Percentiles rank a stretch among this genome's conserved stretches.
phyloP scores from a whole-genome alignment of 2,329 filamentous ascomycete genomes.

The Arthrobotrys pseudoclavata region DNA sequence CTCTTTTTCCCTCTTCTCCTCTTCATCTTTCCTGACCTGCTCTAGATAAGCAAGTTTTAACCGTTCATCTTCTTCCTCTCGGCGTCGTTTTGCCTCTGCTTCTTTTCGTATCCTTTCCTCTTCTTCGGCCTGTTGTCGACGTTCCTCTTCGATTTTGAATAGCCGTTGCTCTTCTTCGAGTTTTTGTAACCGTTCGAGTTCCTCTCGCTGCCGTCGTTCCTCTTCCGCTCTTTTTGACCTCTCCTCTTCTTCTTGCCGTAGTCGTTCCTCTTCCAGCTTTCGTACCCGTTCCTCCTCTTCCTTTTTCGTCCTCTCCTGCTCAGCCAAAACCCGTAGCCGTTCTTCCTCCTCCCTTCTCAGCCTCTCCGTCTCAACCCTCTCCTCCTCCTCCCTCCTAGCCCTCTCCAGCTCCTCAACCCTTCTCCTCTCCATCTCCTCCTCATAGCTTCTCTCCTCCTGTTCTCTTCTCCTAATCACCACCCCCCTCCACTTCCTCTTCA shows the following conservation, averaged over 20 bases:
- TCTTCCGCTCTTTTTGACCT: constrained; percentile 34
- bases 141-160: constrained; percentile 6
- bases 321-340: constrained; percentile 20
- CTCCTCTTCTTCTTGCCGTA: constrained; percentile 57
- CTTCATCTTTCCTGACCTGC: constrained; percentile 62
- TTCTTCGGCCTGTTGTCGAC: constrained; percentile 61
- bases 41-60: constrained; percentile 13
- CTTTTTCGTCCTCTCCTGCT: constrained; percentile 54
- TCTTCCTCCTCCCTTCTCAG: constrained; percentile 47
- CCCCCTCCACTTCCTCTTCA: constrained; percentile 57
- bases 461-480: constrained; percentile 35
- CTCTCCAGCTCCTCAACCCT: constrained; percentile 45
- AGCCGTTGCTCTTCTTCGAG: constrained; percentile 19
- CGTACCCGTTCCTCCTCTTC: constrained; percentile 52
- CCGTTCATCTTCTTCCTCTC: constrained; percentile 61
- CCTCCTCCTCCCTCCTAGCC: constrained; percentile 42
- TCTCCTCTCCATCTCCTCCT: constrained; percentile 22
- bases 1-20: constrained; percentile 59
- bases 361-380: constrained; percentile 36
- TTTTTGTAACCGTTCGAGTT: constrained; percentile 22
- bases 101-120: constrained; percentile 62
- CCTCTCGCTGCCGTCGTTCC: constrained; percentile 35
- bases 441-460: constrained; percentile 35
- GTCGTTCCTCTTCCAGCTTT: constrained; percentile 34
- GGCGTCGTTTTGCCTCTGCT: constrained; percentile 63